Evolutionary conservation across 139 green algal species (phyloP).

Genomic region (Astrephomene gubernaculifera): DNA sequence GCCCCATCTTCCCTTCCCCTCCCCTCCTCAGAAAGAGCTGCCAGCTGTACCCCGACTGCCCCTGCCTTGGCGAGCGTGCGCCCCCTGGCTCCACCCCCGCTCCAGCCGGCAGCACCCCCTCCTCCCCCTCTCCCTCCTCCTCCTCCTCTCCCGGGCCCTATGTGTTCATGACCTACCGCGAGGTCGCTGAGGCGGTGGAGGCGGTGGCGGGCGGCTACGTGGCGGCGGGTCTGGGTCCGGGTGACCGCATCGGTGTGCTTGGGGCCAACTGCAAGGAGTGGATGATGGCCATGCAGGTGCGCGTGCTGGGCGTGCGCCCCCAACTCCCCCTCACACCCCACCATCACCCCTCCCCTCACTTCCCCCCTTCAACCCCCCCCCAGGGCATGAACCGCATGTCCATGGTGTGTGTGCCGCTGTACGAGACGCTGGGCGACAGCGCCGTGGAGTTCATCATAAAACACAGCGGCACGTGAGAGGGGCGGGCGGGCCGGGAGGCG

Average conservation of each 20-base stretch:
- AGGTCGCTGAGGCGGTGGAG: slow-evolving; percentile 47
- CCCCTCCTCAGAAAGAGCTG: slow-evolving; percentile 10
- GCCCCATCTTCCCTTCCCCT: not conserved
- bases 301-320: not conserved
- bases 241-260: slow-evolving; percentile 65
- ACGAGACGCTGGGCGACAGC: slow-evolving; percentile 94
- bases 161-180: slow-evolving; percentile 64
- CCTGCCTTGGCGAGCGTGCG: slow-evolving; percentile 61
- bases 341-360: not conserved
- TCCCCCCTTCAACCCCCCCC: not conserved
- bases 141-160: slow-evolving; percentile 56
- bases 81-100: slow-evolving; percentile 18
- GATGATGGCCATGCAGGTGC: slow-evolving; percentile 81
- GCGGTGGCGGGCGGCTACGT: slow-evolving; percentile 49
- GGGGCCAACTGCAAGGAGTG: slow-evolving; percentile 76
- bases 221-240: slow-evolving; percentile 44
- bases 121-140: not conserved
- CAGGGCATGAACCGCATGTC: slow-evolving; percentile 93
- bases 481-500: not conserved
- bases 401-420: slow-evolving; percentile 92
- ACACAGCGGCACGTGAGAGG: slow-evolving; percentile 61
- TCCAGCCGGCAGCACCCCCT: too few species aligned
- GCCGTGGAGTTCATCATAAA: slow-evolving; percentile 94
- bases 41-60: slow-evolving; percentile 38
- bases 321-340: not conserved